Base-by-base conservation (phyloP, 768 basidiomycete species). In the Mycena capillaripes region DNA sequence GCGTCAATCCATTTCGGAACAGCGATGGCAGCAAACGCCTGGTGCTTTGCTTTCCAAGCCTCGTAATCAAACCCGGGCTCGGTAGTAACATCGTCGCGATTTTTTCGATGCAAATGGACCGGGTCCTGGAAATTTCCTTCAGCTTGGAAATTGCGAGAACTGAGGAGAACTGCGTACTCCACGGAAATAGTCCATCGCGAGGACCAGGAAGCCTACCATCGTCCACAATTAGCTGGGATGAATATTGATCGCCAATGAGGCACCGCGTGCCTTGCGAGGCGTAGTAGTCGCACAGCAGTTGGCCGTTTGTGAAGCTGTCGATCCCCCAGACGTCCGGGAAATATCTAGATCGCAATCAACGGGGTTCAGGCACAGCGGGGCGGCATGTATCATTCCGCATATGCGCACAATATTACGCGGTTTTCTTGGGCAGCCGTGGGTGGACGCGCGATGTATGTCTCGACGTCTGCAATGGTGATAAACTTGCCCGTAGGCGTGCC, bases 131-230 rank as follows among this genome's bases (percentile, higher is more conserved):
- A 42, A 32, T 23, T 59, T 55, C 14, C 21, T 36, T 59, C 8
- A 44, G 44, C 27, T 44, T 25, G 34, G 53, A 10, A 23, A 29
- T 7, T n/a, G 6, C 38, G 16, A 11, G 16, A 2, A 38, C 38
- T 38, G 11, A 38, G 19, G 23, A 42, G 32, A 50, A 27, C 10
- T 27, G 36, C 69, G 4, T 46, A 76, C 75, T 16, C 87, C 86
- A 69, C 86, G 82, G 71, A 88, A 87, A 77, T 86, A 88, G 57
- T 88, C 87, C 27, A 84, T 73, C 21, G 84, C 85, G 4, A 87
- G 76, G 19, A 88, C 60, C 10, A 61, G 60, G 12, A 61, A 61
- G 6, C 60, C 60, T 61, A 17, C 4, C 19, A 34, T 2, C 3
- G 38, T 5, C 17, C 7, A 8, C 4, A 8, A 19, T 16, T 29